These are phyloP conservation scores for Diutina pseudorugosa DNA, from an alignment of 1,139 yeast genomes.

Conservation along the genomic window DNA sequence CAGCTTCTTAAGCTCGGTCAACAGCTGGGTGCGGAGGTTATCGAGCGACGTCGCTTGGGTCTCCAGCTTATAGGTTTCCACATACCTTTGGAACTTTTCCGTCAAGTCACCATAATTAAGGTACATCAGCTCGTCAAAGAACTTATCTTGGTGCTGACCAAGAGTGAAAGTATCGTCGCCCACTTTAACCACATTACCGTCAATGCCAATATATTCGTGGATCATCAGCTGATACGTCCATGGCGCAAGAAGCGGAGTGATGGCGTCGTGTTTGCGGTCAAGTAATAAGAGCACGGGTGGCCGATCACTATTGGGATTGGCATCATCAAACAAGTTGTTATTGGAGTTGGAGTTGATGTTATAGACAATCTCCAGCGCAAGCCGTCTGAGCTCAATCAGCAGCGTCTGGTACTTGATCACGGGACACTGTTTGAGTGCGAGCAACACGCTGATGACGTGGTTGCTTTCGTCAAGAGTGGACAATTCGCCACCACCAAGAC, in stretches of 20 bases:
- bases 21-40: conserved; percentile 51
- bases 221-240: conserved; percentile 99
- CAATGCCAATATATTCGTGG: conserved; percentile 77
- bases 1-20: conserved; percentile 80
- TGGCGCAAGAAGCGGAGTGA: conserved; percentile 83
- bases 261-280: conserved; percentile 82
- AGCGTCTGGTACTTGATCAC: conserved; percentile 63
- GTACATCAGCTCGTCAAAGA: conserved; percentile 71
- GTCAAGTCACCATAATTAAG: conserved; percentile 92
- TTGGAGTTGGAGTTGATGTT: conserved; percentile 46
- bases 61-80: conserved; percentile 68
- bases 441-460: conserved; percentile 49
- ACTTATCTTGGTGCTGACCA: conserved; percentile 48
- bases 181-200: conserved; percentile 67
- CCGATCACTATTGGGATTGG: conserved; percentile 41
- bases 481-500: conserved; percentile 17
- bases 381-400: conserved; percentile 46
- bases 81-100: conserved; percentile 76
- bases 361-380: conserved; percentile 60
- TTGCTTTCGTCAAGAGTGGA: conserved; percentile 33
- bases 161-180: conserved; percentile 21
- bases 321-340: conserved; percentile 54
- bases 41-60: conserved; percentile 55
- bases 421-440: conserved; percentile 71
- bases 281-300: conserved; percentile 69